These are phyloP conservation scores for Fabrea salina DNA, from an alignment of 169 alveolate species.

Conservation along the genomic window DNA sequence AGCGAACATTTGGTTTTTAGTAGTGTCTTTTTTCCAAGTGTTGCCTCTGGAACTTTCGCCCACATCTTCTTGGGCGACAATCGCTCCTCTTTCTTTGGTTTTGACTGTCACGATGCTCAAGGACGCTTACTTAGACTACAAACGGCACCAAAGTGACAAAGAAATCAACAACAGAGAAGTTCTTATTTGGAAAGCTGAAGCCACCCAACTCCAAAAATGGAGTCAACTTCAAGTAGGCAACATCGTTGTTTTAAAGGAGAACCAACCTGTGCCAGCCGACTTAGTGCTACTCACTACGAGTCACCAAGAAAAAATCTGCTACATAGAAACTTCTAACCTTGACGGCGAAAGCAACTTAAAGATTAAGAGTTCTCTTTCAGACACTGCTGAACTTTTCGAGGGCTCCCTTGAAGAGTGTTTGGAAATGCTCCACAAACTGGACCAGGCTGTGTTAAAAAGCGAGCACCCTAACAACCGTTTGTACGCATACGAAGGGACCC, in stretches of 20 bases:
- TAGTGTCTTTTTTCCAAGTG: constrained; percentile 73
- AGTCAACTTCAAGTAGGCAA: constrained; percentile 47
- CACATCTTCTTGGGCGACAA: constrained; percentile 47
- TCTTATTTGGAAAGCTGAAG: constrained; percentile 23
- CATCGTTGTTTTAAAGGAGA: constrained; percentile 31
- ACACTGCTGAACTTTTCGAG: constrained; percentile 30
- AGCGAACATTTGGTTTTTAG: constrained; percentile 81
- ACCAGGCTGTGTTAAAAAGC: constrained; percentile 2
- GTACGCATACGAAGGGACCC: constrained; percentile 34
- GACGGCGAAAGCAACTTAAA: constrained; percentile 79
- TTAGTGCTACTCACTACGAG: constrained; percentile 52
- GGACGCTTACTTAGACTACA: constrained; percentile 80
- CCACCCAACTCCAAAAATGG: constrained; percentile 34
- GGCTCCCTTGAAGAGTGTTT: neutral
- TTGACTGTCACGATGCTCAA: constrained; percentile 76
- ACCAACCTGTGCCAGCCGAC: constrained; percentile 52
- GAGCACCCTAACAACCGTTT: constrained; percentile 36
- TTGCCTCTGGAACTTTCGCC: constrained; percentile 41
- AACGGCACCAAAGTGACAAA: constrained; percentile 65
- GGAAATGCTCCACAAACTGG: constrained; percentile 23
- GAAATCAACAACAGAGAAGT: constrained; percentile 26
- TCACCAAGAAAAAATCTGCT: constrained; percentile 55
- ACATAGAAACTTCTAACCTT: constrained; percentile 73
- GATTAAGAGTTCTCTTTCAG: constrained; percentile 34
- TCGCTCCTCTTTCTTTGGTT: constrained; percentile 62